A percentile compares a stretch with the other conserved stretches of the same genome.
Conservation (phyloP, 306 rosid genomes). For the Hippophae gyantsensis region DNA sequence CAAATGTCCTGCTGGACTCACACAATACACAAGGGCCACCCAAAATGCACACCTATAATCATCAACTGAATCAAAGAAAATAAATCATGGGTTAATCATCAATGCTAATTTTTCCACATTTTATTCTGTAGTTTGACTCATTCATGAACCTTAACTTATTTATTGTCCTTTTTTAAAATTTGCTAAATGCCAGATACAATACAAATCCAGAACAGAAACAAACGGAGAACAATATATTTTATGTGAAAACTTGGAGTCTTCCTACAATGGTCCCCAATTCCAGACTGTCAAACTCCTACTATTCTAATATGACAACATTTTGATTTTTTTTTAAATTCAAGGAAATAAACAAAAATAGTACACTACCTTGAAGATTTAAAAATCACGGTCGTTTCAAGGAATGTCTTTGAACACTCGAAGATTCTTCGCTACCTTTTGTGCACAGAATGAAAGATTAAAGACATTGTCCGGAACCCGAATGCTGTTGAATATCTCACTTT, state of each 20-base stretch:
- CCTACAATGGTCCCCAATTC: constrained; percentile 48
- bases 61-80: constrained; percentile 47
- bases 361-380: constrained; percentile 12
- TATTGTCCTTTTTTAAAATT: constrained; percentile 8
- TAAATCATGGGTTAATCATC: constrained; percentile 33
- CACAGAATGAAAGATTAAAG: constrained; percentile 20
- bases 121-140: constrained; percentile 13
- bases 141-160: constrained; percentile 18
- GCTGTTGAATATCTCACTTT: constrained; percentile 25
- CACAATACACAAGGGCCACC: constrained; percentile 31
- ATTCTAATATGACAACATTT: constrained; percentile 32
- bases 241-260: constrained; percentile 51
- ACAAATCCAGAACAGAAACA: constrained; percentile 30
- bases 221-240: constrained; percentile 37
- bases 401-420: constrained; percentile 16
- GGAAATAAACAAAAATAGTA: not conserved
- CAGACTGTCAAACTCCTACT: constrained; percentile 66
- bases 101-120: constrained; percentile 24
- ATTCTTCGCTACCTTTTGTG: constrained; percentile 26
- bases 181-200: constrained; percentile 15
- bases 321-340: not conserved
- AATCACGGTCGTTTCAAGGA: too few species aligned
- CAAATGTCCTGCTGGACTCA: constrained; percentile 14
- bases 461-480: constrained; percentile 14
- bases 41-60: constrained; percentile 38